Base-by-base conservation (phyloP, 2,329 filamentous ascomycete genomes). In the Penicillium sp. region DNA sequence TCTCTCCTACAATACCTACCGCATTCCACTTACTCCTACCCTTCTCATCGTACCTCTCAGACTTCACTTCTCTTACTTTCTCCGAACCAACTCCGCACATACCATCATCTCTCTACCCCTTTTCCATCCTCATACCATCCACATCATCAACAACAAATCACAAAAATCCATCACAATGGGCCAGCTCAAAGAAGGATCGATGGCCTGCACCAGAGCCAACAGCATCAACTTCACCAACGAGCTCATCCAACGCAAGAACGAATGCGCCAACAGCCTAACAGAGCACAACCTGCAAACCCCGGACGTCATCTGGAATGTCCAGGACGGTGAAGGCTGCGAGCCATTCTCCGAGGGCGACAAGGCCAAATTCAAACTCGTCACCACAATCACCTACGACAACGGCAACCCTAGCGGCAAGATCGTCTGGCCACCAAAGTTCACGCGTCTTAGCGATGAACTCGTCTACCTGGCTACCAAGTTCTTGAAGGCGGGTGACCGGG, bases 381-480 rank as follows among this genome's bases (percentile, higher is more conserved):
- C 38, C 1, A 33, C 26, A 9, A 1, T 62, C 9, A 8, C 26
- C 12, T 60, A 44, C 26, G 28, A 49, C 4, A 30, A 58, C 4
- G 51, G 28, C 9, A 50, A 56, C 15, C 54, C 35, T 13, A 37
- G 1, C 35, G 8, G 8, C 47, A 50, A 50, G 47, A 50, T 53
- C 2, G 3, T 30, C 13, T 67, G 66, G 26, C 67, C 67, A 9
- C 67, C 65, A 0, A 9, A 40, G 0, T 56, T 55, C 49, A 67
- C 59, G 2, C 59, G 67, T n/a, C 67, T 69, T 0, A 62, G 64
- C 22, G 67, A 69, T 38, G 67, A 69, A 26, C 38, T 64, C 4
- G 64, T 68, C 4, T 69, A 68, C 24, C 58, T 69, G 1, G 62
- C 61, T 0, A 64, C 58, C 3, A 69, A 69, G 35, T 60, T 58